Evolutionary conservation across 2,329 filamentous ascomycete species (phyloP).

Genomic region (Albophoma yamanashiensis): DNA sequence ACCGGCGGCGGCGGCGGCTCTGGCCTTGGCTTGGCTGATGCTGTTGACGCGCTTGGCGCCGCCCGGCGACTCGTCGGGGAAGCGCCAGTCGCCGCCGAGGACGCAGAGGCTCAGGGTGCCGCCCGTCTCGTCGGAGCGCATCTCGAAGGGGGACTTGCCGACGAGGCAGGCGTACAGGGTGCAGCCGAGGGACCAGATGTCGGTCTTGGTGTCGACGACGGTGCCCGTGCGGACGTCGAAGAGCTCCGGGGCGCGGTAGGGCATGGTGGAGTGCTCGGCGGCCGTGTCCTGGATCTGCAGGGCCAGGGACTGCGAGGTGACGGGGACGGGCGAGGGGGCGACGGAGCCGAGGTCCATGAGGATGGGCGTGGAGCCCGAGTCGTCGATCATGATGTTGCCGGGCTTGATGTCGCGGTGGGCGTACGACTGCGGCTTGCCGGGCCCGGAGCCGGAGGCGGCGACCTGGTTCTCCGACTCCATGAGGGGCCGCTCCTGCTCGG

Average conservation of each 20-base stretch:
- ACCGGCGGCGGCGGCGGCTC: conserved; percentile 13
- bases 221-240: conserved; percentile 95
- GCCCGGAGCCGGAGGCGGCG: conserved; percentile 39
- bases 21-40: conserved; percentile 22
- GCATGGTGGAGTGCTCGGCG: conserved; percentile 96
- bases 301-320: conserved; percentile 82
- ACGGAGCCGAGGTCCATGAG: conserved; percentile 96
- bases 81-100: conserved; percentile 88
- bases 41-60: conserved; percentile 37
- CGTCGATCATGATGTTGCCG: conserved; percentile 96
- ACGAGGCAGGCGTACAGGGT: conserved; percentile 96
- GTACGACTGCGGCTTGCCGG: conserved; percentile 61
- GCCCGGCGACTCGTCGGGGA: conserved; percentile 72
- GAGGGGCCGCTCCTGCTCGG: conserved; percentile 68
- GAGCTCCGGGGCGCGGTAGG: conserved; percentile 92
- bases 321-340: conserved; percentile 74
- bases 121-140: conserved; percentile 89
- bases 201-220: conserved; percentile 88
- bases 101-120: conserved; percentile 89
- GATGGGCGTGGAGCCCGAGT: conserved; percentile 78
- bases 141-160: conserved; percentile 94
- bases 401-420: conserved; percentile 97
- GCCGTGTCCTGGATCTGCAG: conserved; percentile 89
- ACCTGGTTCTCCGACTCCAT: conserved; percentile 67
- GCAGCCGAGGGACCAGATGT: conserved; percentile 96